Conservation (phyloP, 306 rosid genomes). For the Astragalus membranaceus region DNA sequence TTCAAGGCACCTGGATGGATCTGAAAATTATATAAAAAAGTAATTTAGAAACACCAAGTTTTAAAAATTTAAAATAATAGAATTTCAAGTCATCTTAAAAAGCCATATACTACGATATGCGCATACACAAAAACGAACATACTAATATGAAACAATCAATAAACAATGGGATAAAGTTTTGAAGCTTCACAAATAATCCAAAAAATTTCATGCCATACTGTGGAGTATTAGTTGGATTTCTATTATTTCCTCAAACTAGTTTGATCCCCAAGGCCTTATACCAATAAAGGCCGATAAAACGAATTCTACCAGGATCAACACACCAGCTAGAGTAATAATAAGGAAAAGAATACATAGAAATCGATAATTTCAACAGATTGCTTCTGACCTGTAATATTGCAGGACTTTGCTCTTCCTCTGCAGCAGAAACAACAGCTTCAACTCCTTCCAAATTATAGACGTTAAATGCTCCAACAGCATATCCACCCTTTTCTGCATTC, state of each 20-base stretch:
- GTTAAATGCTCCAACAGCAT: constrained; percentile 98
- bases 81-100: not conserved
- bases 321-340: not conserved
- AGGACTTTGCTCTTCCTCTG: constrained; percentile 86
- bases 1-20: constrained; percentile 87
- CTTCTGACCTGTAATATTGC: constrained; percentile 85
- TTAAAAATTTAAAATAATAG: not conserved
- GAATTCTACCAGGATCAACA: no score
- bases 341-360: not conserved
- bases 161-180: not conserved
- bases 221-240: not conserved
- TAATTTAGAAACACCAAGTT: constrained; percentile 12
- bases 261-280: not conserved
- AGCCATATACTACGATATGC: not conserved
- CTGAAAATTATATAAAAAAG: constrained; percentile 40
- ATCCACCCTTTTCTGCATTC: constrained; percentile 83
- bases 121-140: not conserved
- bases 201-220: not conserved
- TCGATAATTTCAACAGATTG: not conserved
- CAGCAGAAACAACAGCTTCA: constrained; percentile 88
- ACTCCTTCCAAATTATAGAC: constrained; percentile 96
- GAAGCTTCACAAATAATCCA: not conserved
- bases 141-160: not conserved
- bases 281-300: not conserved
- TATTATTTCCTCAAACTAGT: not conserved